Evolutionary conservation across 495 filamentous ascomycete genomes (phyloP), one percentile per base, ranked within the genome.

Genomic region (Cercophora newfieldiana): DNA sequence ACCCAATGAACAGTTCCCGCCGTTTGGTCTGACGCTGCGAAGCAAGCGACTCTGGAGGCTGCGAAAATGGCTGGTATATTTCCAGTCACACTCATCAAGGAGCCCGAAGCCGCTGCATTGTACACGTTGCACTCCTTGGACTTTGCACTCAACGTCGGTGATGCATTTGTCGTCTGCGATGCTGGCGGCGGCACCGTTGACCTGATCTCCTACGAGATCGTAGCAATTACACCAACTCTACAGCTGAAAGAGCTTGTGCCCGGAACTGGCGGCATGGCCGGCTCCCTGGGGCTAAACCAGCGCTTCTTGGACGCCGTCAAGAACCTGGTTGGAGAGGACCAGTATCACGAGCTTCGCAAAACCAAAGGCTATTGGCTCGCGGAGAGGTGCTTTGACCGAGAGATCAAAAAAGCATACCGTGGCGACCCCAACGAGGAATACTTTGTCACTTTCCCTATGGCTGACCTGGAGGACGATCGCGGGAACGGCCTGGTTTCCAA

Each of bases 81-180:
- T 12, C 70, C 75, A 7, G 66, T 80, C 28, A 70, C 65, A 7
- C 51, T 83, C 56, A 79, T 81, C 31, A 83, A 78, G 25, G 80
- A 83, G 61, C 81, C 82, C 6, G 82, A 84, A 66, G 81, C 81
- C 16, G 81, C 81, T 7, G 81, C 81, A 19, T 69, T 82, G 48
- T 82, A 81, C 66, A 80, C 78, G 0, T 68, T 83, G 14, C 75
- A 79, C 62, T 66, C 63, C n/a, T 59, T 79, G 66, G 71, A 80
- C 53, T 24, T 66, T 44, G 14, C 60, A 28, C 62, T 65, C 49
- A 49, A 78, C 70, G 69, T 74, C 21, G 79, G 78, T 25, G 79
- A 83, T 69, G 76, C 76, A 25, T 78, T 83, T 60, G 72, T 82
- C 3, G 66, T 83, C 21, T 81, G 77, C 63, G 81, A 83, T 69